A percentile compares a stretch with the other conserved stretches of the same genome.
Evolutionary conservation across 2,329 filamentous ascomycete genomes (phyloP).

Genomic region (Magnaporthiopsis incrustans): DNA sequence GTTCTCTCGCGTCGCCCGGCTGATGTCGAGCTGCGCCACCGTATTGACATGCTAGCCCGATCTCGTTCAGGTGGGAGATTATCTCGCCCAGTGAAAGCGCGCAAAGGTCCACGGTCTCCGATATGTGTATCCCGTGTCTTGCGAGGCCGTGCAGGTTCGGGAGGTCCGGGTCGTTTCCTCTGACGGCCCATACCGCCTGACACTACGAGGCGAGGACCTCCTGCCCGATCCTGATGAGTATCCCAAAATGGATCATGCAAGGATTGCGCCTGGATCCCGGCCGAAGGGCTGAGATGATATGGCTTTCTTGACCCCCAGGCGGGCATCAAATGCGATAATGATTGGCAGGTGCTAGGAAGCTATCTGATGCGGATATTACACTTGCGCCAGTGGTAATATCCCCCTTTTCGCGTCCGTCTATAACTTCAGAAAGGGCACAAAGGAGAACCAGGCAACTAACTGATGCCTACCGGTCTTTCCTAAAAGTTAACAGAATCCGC

Average conservation of each 20-base stretch:
- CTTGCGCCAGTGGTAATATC: slow-evolving; percentile 1
- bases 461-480: background rate
- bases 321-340: background rate
- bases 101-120: slow-evolving; percentile 31
- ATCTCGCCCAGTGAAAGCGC: slow-evolving; percentile 13
- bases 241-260: slow-evolving; percentile 27
- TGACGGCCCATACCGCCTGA: slow-evolving; percentile 30
- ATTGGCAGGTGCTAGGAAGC: background rate
- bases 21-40: slow-evolving; percentile 34
- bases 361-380: background rate
- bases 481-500: slow-evolving; percentile 13
- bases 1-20: slow-evolving; percentile 32
- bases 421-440: background rate
- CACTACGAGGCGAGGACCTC: slow-evolving; percentile 25
- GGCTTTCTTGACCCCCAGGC: background rate
- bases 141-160: slow-evolving; percentile 14
- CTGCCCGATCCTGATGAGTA: slow-evolving; percentile 22
- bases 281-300: background rate
- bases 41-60: slow-evolving; percentile 43
- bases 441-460: background rate
- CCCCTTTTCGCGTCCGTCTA: background rate
- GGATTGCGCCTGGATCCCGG: background rate
- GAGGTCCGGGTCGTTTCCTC: slow-evolving; percentile 14
- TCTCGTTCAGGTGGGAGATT: slow-evolving; percentile 31
- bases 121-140: slow-evolving; percentile 35